Conservation (phyloP, 805 yeast species). For the fission yeast (Schizosaccharomyces pombe) region DNA sequence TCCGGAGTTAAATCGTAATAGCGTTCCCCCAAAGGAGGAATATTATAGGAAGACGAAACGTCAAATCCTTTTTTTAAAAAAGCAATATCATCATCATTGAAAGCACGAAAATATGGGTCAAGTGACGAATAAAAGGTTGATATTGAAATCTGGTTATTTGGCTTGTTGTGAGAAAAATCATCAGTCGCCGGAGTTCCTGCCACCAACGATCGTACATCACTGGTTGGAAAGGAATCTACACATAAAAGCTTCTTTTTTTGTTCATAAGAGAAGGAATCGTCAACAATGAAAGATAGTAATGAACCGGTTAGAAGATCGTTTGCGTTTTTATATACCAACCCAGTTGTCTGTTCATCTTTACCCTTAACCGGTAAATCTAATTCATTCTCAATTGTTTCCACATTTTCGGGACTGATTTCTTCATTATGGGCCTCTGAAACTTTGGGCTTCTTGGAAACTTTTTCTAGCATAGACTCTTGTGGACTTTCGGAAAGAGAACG, state of each 20-base stretch:
- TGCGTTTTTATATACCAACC: background rate
- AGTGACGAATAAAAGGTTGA: slow-evolving; percentile 64
- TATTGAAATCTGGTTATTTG: slow-evolving; percentile 76
- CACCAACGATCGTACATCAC: background rate
- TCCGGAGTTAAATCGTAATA: slow-evolving; percentile 73
- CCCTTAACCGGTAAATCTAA: background rate
- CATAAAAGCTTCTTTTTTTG: background rate
- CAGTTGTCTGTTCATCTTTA: background rate
- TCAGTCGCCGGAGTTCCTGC: slow-evolving; percentile 69
- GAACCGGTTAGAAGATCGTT: background rate
- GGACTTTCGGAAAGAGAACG: background rate
- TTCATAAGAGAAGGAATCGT: background rate
- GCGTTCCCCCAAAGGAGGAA: slow-evolving; percentile 66
- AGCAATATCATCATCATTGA: slow-evolving; percentile 57
- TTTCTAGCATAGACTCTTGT: too few relatives aligned
- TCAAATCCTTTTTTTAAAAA: slow-evolving; percentile 31
- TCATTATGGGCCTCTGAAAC: background rate
- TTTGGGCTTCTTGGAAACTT: background rate
- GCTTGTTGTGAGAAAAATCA: slow-evolving; percentile 67
- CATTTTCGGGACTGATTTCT: background rate
- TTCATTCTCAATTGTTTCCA: background rate
- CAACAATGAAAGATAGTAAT: background rate
- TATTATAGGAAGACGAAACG: slow-evolving; percentile 27
- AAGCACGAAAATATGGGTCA: slow-evolving; percentile 64
- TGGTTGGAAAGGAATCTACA: background rate